These are phyloP conservation scores for Gossypium bickii DNA, from an alignment of 345 rosid genomes.

Conservation along the genomic window DNA sequence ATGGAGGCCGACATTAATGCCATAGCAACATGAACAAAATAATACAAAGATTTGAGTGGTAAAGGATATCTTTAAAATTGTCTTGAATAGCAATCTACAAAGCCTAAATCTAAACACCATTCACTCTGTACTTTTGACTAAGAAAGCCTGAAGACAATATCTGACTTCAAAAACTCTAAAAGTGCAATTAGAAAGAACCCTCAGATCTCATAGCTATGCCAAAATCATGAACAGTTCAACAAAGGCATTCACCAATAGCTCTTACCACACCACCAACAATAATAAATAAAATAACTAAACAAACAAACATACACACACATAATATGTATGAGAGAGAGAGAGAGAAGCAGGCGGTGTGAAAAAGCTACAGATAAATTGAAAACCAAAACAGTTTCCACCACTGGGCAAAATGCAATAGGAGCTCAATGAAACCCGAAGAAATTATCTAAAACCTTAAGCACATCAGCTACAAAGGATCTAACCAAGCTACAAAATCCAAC, in stretches of 20 bases:
- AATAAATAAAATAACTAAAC: background rate
- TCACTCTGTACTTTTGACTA: background rate
- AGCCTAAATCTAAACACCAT: background rate
- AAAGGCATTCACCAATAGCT: constrained; percentile 7
- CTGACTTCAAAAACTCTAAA: background rate
- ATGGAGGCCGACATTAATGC: background rate
- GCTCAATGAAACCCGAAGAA: background rate
- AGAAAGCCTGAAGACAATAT: background rate
- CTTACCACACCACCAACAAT: background rate
- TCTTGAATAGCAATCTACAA: background rate
- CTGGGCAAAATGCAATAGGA: constrained; percentile 13
- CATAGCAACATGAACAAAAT: background rate
- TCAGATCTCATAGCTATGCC: constrained; percentile 11
- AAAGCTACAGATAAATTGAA: constrained; percentile 7
- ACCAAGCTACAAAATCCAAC: background rate
- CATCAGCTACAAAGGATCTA: background rate
- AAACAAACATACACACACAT: background rate
- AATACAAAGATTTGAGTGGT: background rate
- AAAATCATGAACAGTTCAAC: background rate
- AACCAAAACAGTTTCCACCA: constrained; percentile 23
- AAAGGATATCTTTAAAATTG: background rate
- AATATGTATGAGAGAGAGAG: background rate
- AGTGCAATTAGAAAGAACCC: constrained; percentile 1
- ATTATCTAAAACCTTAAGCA: background rate
- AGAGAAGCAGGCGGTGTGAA: background rate